phyloP scores from a whole-genome alignment of 164 flowering plant species.

The Annona squamosa region DNA sequence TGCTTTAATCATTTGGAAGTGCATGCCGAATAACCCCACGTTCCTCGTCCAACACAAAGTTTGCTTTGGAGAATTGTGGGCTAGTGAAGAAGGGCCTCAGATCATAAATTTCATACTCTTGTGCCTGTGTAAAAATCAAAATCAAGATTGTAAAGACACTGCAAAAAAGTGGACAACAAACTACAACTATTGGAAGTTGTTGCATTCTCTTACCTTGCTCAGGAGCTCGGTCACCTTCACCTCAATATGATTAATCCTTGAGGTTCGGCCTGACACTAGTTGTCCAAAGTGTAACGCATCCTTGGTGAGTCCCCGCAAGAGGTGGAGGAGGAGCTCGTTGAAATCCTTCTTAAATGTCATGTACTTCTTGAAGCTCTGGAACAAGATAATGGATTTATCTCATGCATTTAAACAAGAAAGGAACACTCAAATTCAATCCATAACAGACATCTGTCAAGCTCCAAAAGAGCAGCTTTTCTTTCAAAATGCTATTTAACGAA shows the following conservation, averaged over 20 bases:
- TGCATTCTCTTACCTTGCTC: conserved; percentile 48
- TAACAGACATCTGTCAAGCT: too few relatives aligned
- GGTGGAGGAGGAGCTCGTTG: conserved; percentile 59
- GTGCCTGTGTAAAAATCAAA: conserved; percentile 48
- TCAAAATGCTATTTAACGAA: too few relatives aligned
- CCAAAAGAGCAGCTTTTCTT: too few relatives aligned
- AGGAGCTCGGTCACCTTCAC: conserved; percentile 72
- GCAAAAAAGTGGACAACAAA: not conserved
- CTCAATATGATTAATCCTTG: conserved; percentile 46
- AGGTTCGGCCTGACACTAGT: conserved; percentile 54
- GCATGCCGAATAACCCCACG: conserved; percentile 47
- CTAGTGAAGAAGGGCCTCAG: conserved; percentile 67
- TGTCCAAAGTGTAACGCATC: conserved; percentile 82
- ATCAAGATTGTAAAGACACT: not conserved
- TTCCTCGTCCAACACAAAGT: conserved; percentile 53
- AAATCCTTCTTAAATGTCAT: conserved; percentile 92
- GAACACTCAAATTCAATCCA: too few relatives aligned
- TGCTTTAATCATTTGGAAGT: conserved; percentile 1
- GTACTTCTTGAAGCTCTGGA: conserved; percentile 86
- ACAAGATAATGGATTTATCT: conserved; percentile 7
- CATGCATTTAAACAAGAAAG: not conserved
- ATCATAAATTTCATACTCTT: conserved; percentile 67
- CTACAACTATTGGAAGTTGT: not conserved
- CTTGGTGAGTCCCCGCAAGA: conserved; percentile 77
- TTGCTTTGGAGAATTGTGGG: conserved; percentile 42